A percentile compares a stretch with the other conserved stretches of the same genome.
These are phyloP conservation scores for Penstemon newberryi DNA, from an alignment of 257 asterid genomes.

Conservation along the genomic window DNA sequence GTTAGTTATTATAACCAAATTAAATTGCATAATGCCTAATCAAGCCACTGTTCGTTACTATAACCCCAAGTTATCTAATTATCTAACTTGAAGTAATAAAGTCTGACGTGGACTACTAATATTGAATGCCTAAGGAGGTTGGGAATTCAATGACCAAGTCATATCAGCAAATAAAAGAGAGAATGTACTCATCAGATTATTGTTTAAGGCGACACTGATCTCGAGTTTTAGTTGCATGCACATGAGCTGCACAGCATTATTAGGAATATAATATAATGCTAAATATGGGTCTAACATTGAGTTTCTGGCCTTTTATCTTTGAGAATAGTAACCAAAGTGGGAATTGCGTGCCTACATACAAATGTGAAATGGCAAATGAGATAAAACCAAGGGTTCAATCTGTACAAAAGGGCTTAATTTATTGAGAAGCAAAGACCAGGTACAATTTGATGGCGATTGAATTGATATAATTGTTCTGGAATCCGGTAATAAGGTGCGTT, in stretches of 20 bases:
- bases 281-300: background rate
- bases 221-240: background rate
- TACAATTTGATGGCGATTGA: background rate
- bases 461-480: background rate
- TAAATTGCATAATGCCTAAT: background rate
- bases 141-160: background rate
- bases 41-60: background rate
- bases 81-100: background rate
- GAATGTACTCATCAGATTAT: background rate
- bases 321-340: background rate
- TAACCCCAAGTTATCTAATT: background rate
- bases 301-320: background rate
- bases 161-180: background rate
- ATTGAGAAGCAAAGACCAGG: background rate
- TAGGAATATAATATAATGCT: background rate
- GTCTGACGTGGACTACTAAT: background rate
- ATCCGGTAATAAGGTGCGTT: background rate
- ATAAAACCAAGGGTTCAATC: background rate
- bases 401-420: background rate
- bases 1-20: background rate
- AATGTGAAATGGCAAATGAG: background rate
- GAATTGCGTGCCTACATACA: background rate
- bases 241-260: background rate
- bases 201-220: background rate
- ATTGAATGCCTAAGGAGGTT: background rate